Conservation (phyloP, 495 filamentous ascomycete species). For the Aspergillus avenaceus region DNA sequence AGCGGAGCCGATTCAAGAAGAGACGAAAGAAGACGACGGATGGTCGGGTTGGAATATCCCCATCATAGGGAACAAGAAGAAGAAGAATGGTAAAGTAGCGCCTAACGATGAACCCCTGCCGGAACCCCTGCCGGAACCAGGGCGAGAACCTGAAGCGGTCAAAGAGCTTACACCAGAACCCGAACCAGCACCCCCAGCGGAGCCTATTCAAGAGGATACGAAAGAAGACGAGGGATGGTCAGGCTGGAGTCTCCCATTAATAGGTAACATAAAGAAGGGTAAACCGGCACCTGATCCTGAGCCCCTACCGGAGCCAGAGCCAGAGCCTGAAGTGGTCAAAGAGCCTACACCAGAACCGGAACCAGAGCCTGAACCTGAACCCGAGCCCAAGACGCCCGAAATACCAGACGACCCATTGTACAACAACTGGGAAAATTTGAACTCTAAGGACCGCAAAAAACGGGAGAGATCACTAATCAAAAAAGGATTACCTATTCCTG, state of each 20-base stretch:
- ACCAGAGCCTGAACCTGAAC: slow-evolving; percentile 16
- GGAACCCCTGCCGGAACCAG: slow-evolving; percentile 15
- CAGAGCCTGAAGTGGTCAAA: slow-evolving; percentile 7
- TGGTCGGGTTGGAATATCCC: no score
- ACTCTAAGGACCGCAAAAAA: slow-evolving; percentile 21
- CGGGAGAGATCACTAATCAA: no score
- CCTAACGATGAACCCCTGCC: no score
- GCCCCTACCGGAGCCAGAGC: background rate
- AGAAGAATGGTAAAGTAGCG: no score
- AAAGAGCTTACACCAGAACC: slow-evolving; percentile 21
- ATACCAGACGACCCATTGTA: no score
- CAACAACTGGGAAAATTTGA: slow-evolving; percentile 16
- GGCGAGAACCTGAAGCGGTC: slow-evolving; percentile 17
- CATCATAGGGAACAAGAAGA: no score
- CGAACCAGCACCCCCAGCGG: slow-evolving; percentile 14
- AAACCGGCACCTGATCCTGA: no score
- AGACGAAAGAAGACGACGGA: no score
- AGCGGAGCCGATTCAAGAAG: background rate
- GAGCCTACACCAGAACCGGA: slow-evolving; percentile 14
- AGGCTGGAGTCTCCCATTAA: slow-evolving; percentile 12
- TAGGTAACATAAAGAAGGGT: no score
- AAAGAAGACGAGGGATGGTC: slow-evolving; percentile 12
- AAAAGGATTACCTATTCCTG: slow-evolving; percentile 23
- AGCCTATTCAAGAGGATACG: slow-evolving; percentile 17
- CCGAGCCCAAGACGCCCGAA: no score